Percentiles rank a stretch among this genome's conserved stretches.
Conservation (phyloP, 306 rosid species). For the Vigna radiata region DNA sequence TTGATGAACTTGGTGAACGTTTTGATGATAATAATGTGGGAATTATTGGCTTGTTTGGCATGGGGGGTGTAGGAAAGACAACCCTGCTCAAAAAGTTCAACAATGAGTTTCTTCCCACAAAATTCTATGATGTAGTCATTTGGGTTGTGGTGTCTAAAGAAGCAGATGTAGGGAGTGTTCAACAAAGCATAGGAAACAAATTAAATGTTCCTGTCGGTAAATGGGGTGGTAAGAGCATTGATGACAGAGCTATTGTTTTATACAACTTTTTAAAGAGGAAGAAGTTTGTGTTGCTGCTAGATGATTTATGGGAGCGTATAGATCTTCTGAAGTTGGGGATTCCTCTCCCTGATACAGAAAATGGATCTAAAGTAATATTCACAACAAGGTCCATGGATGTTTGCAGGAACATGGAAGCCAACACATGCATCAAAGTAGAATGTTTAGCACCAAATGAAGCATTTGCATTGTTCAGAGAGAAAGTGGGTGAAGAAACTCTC, state of each 20-base stretch:
- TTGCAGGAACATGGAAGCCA: constrained; percentile 11
- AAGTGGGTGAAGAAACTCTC: constrained; percentile 20
- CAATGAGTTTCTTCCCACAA: constrained; percentile 1
- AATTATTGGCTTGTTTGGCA: neutral
- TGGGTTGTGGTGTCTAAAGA: constrained; percentile 5
- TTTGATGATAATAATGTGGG: neutral
- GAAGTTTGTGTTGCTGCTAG: constrained; percentile 14
- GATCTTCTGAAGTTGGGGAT: constrained; percentile 8
- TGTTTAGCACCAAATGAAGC: constrained; percentile 1
- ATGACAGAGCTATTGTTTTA: constrained; percentile 12
- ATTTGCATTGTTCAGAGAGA: neutral
- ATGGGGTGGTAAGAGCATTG: neutral
- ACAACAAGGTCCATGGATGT: neutral
- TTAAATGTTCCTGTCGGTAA: neutral
- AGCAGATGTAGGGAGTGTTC: neutral
- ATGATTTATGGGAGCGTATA: neutral
- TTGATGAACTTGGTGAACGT: neutral
- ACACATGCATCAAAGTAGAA: constrained; percentile 9
- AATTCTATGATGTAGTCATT: constrained; percentile 3
- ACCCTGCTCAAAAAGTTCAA: constrained; percentile 4
- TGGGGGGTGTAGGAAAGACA: constrained; percentile 19
- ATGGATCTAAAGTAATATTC: constrained; percentile 6
- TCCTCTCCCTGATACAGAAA: neutral
- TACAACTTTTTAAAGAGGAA: neutral
- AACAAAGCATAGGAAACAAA: neutral